Conservation (phyloP, 78 protist genomes). For the Acrasis kona region DNA sequence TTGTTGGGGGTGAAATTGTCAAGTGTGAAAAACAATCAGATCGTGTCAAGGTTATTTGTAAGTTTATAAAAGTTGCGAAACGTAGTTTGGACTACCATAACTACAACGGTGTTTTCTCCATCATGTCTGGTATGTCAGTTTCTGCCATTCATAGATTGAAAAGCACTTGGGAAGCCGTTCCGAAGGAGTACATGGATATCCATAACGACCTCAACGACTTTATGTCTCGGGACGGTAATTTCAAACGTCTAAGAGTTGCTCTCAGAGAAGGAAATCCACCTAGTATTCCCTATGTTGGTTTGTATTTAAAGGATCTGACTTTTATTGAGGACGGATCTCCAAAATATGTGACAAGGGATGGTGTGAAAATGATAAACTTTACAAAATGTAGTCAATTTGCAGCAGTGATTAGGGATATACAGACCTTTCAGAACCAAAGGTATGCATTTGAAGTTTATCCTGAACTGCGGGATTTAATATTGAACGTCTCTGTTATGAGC, state of each 20-base stretch:
- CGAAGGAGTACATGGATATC: not conserved
- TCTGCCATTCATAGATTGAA: conserved; percentile 48
- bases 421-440: too few relatives aligned
- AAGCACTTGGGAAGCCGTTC: conserved; percentile 49
- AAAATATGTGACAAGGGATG: too few relatives aligned
- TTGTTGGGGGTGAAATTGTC: conserved; percentile 2
- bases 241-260: conserved; percentile 5
- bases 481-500: too few relatives aligned
- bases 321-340: conserved; percentile 29
- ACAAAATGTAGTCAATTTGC: conserved; percentile 7
- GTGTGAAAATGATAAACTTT: not conserved
- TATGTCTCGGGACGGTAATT: conserved; percentile 1
- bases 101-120: conserved; percentile 52
- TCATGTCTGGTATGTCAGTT: conserved; percentile 41
- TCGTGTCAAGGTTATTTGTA: not conserved
- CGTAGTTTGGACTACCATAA: conserved; percentile 47
- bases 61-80: conserved; percentile 17
- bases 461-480: too few relatives aligned
- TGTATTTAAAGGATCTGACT: conserved; percentile 11
- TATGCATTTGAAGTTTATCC: too few relatives aligned
- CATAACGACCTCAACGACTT: not conserved
- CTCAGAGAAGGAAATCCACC: conserved; percentile 13
- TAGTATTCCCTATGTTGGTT: conserved; percentile 16
- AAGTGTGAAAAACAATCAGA: not conserved
- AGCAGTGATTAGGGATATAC: conserved; percentile 1